phyloP scores from a whole-genome alignment of 192 early-diverging fungal genomes.

The Dispira parvispora region DNA sequence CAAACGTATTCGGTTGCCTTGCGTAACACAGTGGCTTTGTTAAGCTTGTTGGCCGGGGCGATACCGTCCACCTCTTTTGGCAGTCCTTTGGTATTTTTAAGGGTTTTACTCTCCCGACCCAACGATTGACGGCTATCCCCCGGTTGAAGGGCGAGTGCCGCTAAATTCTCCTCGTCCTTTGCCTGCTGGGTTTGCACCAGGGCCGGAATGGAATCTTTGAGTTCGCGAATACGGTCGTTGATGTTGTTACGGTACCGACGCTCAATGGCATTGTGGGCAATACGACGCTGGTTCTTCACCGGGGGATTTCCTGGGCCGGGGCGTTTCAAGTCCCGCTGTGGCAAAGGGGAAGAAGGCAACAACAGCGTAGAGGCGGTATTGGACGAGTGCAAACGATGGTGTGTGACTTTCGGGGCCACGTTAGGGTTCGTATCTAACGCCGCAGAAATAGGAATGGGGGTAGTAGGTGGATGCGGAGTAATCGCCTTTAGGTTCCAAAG shows the following conservation, averaged over 20 bases:
- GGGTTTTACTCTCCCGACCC: not conserved
- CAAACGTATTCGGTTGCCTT: constrained; percentile 89
- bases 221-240: constrained; percentile 82
- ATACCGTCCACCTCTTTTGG: constrained; percentile 55
- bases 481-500: not conserved
- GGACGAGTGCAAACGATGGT: not conserved
- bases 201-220: constrained; percentile 73
- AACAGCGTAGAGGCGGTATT: not conserved
- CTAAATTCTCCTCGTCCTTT: constrained; percentile 33
- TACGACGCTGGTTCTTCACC: constrained; percentile 56
- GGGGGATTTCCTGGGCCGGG: not conserved
- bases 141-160: constrained; percentile 8
- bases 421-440: constrained; percentile 1
- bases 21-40: constrained; percentile 85
- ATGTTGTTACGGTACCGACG: constrained; percentile 91
- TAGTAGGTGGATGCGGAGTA: not conserved
- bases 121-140: constrained; percentile 17
- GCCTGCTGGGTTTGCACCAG: constrained; percentile 30
- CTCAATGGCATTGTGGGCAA: constrained; percentile 92
- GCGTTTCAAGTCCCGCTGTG: not conserved
- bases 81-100: not conserved
- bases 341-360: not conserved
- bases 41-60: constrained; percentile 65
- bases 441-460: not conserved
- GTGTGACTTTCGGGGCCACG: not conserved